Percentiles rank a stretch among this genome's conserved stretches.
Conservation (phyloP, 2,329 filamentous ascomycete species). For the Tetracladium maxilliforme region DNA sequence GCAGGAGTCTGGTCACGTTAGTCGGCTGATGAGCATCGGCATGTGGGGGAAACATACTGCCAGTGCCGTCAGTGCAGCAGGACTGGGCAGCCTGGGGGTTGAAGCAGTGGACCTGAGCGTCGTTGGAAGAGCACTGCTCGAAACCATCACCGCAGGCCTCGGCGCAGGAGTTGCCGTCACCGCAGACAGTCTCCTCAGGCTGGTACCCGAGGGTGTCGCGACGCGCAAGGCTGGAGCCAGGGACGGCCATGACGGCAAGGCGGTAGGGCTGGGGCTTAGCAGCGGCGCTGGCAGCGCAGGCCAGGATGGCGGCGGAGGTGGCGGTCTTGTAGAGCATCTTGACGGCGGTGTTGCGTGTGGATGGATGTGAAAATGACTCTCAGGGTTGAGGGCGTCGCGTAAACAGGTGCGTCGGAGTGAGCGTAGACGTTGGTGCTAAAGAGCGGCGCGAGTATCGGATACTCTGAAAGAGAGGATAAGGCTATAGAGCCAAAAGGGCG, state of each 20-base stretch:
- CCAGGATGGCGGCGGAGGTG: slow-evolving; percentile 8
- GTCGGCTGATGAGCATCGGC: slow-evolving; percentile 4
- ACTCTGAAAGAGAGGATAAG: too few species aligned
- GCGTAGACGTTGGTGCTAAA: too few species aligned
- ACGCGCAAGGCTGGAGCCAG: slow-evolving; percentile 22
- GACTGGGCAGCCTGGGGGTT: slow-evolving; percentile 32
- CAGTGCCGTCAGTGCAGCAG: slow-evolving; percentile 41
- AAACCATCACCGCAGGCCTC: slow-evolving; percentile 37
- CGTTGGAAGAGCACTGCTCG: slow-evolving; percentile 31
- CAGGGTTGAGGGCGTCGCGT: too few species aligned
- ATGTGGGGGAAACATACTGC: slow-evolving; percentile 30
- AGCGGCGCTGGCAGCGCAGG: slow-evolving; percentile 14
- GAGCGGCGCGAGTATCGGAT: too few species aligned
- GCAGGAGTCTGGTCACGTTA: slow-evolving; percentile 34
- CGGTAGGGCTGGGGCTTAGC: slow-evolving; percentile 18
- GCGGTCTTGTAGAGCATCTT: slow-evolving; percentile 15
- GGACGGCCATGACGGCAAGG: slow-evolving; percentile 20
- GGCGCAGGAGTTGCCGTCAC: slow-evolving; percentile 32
- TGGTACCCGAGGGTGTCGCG: slow-evolving; percentile 31
- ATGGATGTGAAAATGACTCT: too few species aligned
- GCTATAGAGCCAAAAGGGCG: too few species aligned
- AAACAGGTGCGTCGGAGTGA: too few species aligned
- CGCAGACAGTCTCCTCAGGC: slow-evolving; percentile 31
- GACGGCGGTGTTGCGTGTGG: too few species aligned
- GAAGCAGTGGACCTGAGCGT: slow-evolving; percentile 40